Conservation (phyloP, 139 green algal species). For the Medakamo hakoo region DNA sequence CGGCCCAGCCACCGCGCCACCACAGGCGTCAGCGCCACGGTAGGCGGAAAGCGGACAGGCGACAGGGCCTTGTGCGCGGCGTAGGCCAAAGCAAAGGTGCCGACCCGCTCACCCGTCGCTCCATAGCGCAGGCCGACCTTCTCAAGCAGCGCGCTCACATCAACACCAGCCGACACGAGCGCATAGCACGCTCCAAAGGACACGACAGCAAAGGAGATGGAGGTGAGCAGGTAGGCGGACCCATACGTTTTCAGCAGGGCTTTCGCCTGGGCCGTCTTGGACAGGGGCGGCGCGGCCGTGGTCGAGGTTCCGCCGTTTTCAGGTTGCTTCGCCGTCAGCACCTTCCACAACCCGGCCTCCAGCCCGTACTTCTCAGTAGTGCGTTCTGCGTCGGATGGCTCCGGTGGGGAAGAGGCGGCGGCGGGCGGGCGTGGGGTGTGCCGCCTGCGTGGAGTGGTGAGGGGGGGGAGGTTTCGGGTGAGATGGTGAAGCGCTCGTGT, state of each 20-base stretch:
- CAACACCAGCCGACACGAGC: constrained; percentile 68
- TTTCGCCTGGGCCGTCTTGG: constrained; percentile 61
- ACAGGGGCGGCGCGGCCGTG: constrained; percentile 3
- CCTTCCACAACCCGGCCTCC: constrained; percentile 75
- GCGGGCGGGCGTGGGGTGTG: background rate
- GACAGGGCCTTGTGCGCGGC: constrained; percentile 97
- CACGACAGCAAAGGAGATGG: constrained; percentile 87
- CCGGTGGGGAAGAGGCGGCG: background rate
- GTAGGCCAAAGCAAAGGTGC: constrained; percentile 92
- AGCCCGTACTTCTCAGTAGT: constrained; percentile 76
- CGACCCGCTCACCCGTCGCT: constrained; percentile 71
- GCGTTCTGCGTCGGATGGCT: constrained; percentile 12
- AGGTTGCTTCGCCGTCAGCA: constrained; percentile 47
- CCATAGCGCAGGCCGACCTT: constrained; percentile 47
- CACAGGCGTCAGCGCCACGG: constrained; percentile 91
- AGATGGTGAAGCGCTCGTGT: too few species aligned
- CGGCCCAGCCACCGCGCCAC: constrained; percentile 74
- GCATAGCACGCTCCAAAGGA: constrained; percentile 86
- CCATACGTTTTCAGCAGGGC: constrained; percentile 84
- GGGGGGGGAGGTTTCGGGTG: too few species aligned
- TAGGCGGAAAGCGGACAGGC: constrained; percentile 93
- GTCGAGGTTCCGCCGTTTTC: constrained; percentile 12
- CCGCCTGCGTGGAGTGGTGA: background rate
- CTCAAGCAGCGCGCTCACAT: constrained; percentile 58
- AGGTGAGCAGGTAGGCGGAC: constrained; percentile 89